phyloP scores from a whole-genome alignment of 257 asterid species.

The Catharanthus roseus region DNA sequence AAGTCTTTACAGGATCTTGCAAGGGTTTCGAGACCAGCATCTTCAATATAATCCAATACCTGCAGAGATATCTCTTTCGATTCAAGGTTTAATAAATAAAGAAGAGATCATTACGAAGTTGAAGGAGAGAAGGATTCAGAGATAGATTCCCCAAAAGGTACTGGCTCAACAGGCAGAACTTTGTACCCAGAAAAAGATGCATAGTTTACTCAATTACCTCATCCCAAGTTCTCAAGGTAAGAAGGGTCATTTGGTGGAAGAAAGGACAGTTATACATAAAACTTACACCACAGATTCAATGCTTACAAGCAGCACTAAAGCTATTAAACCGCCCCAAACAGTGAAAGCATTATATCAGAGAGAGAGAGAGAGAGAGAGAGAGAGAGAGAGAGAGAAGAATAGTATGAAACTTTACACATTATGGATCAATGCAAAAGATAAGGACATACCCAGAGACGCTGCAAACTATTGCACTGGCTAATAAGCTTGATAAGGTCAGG shows the following conservation, averaged over 20 bases:
- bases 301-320: background rate
- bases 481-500: constrained; percentile 67
- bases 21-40: constrained; percentile 68
- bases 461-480: constrained; percentile 66
- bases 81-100: background rate
- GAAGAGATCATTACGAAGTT: background rate
- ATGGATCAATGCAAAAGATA: background rate
- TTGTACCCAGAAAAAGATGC: background rate
- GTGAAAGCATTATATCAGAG: background rate
- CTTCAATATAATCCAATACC: constrained; percentile 94
- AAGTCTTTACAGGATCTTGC: constrained; percentile 79
- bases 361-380: too few relatives aligned
- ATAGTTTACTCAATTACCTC: background rate
- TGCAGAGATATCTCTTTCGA: constrained; percentile 19
- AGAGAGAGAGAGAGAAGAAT: too few relatives aligned
- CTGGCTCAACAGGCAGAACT: background rate
- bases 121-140: background rate
- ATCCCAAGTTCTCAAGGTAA: background rate
- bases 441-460: constrained; percentile 73
- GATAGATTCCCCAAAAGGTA: background rate
- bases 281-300: background rate
- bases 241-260: background rate
- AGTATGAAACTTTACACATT: background rate
- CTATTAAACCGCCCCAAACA: background rate
- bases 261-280: background rate